These are phyloP conservation scores for Colletotrichum sp. DNA, from an alignment of 2,329 filamentous ascomycete genomes.

Conservation along the genomic window DNA sequence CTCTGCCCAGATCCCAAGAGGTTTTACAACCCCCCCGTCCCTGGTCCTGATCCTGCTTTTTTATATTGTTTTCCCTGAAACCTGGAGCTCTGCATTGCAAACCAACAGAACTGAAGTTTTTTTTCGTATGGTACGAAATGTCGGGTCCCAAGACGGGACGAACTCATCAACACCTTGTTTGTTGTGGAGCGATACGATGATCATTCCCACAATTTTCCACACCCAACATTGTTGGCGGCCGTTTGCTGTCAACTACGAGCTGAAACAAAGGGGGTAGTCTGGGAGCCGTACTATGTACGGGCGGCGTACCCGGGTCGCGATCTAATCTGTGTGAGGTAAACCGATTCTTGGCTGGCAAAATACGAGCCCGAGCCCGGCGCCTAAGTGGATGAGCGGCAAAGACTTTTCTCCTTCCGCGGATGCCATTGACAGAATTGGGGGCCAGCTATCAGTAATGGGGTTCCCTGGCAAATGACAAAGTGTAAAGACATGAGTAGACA, in stretches of 20 bases:
- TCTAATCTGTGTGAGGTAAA: not conserved
- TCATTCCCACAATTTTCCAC: not conserved
- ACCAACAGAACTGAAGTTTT: not conserved
- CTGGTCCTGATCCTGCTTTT: not conserved
- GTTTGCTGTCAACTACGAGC: not conserved
- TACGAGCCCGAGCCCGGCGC: not conserved
- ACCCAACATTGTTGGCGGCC: not conserved
- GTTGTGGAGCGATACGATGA: not conserved
- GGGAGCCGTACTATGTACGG: not conserved
- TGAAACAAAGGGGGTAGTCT: not conserved
- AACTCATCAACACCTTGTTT: not conserved
- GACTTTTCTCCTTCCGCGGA: not conserved
- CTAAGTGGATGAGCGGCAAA: not conserved
- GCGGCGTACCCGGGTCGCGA: not conserved
- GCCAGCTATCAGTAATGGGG: not conserved
- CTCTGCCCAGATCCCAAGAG: not conserved
- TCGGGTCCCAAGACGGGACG: not conserved
- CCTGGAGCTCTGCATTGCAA: not conserved
- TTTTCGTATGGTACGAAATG: not conserved
- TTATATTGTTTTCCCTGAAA: not conserved
- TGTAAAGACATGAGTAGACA: not conserved
- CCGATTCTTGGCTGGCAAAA: not conserved
- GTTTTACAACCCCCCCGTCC: not conserved
- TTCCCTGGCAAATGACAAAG: not conserved
- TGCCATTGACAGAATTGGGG: not conserved